phyloP scores from a whole-genome alignment of 1,139 yeast species.

The Geotrichum cucujoidarum region DNA sequence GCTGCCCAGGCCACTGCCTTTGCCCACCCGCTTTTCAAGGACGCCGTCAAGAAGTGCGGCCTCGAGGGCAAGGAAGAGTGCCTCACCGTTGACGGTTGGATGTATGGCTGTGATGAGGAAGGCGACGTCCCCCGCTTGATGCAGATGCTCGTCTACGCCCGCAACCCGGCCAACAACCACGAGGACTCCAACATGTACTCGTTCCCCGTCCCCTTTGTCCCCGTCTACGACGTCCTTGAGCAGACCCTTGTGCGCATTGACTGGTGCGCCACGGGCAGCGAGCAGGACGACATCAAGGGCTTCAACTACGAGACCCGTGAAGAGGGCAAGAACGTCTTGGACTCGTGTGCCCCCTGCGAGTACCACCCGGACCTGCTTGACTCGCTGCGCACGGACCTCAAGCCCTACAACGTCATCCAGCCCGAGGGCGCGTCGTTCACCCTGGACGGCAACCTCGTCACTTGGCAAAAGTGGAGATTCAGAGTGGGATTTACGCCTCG shows the following conservation, averaged over 20 bases:
- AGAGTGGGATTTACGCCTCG: constrained; percentile 69
- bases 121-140: constrained; percentile 65
- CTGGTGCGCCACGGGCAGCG: constrained; percentile 60
- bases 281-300: constrained; percentile 45
- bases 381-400: constrained; percentile 47
- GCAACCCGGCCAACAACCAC: constrained; percentile 58
- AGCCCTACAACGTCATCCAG: constrained; percentile 71
- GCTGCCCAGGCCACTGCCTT: constrained; percentile 66
- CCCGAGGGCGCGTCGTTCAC: constrained; percentile 84
- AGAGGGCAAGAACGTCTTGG: constrained; percentile 60
- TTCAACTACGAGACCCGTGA: constrained; percentile 40
- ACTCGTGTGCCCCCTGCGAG: constrained; percentile 59
- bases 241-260: constrained; percentile 69
- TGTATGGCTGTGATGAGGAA: constrained; percentile 82
- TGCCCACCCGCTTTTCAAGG: constrained; percentile 63
- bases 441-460: constrained; percentile 55
- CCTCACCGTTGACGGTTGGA: constrained; percentile 88
- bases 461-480: constrained; percentile 91
- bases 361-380: constrained; percentile 46
- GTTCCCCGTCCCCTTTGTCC: constrained; percentile 75
- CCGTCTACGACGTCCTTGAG: constrained; percentile 68
- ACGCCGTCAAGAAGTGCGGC: constrained; percentile 53
- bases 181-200: constrained; percentile 81
- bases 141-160: constrained; percentile 68
- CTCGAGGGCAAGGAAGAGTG: constrained; percentile 45